A percentile compares a stretch with the other conserved stretches of the same genome.
These are phyloP conservation scores for Rhizopus sp. DNA, from an alignment of 371 early-diverging fungal species.

Conservation along the genomic window DNA sequence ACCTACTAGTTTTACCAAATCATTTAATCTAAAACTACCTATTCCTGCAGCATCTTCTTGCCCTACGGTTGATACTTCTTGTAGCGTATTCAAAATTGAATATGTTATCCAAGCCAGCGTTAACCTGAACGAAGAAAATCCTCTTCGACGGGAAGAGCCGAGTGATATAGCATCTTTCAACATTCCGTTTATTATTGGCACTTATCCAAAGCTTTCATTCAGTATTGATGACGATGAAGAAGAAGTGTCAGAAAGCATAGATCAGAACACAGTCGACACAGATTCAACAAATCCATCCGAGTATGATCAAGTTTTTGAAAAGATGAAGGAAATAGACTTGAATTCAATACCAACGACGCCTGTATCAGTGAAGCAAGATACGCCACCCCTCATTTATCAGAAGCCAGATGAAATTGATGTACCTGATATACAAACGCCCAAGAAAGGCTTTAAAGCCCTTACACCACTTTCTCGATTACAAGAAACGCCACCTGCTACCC, in stretches of 20 bases:
- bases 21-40: slow-evolving; percentile 23
- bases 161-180: slow-evolving; percentile 25
- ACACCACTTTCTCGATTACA: not conserved
- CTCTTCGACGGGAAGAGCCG: slow-evolving; percentile 14
- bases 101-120: slow-evolving; percentile 36
- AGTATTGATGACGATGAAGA: slow-evolving; percentile 42
- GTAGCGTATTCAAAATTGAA: slow-evolving; percentile 30
- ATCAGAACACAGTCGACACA: not conserved
- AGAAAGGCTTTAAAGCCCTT: not conserved
- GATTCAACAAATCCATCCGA: slow-evolving; percentile 3
- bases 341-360: not conserved
- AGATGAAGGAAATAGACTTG: slow-evolving; percentile 18
- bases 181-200: slow-evolving; percentile 43
- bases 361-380: not conserved
- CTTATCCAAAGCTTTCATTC: slow-evolving; percentile 34
- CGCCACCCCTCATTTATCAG: no score
- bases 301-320: slow-evolving; percentile 12
- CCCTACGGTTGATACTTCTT: slow-evolving; percentile 22
- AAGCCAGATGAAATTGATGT: not conserved
- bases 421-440: not conserved
- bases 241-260: not conserved
- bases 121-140: slow-evolving; percentile 35
- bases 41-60: slow-evolving; percentile 27
- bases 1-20: slow-evolving; percentile 21
- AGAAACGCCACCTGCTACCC: not conserved